Evolutionary conservation across 257 asterid species (phyloP).

Genomic region (Solanum sejunctum): DNA sequence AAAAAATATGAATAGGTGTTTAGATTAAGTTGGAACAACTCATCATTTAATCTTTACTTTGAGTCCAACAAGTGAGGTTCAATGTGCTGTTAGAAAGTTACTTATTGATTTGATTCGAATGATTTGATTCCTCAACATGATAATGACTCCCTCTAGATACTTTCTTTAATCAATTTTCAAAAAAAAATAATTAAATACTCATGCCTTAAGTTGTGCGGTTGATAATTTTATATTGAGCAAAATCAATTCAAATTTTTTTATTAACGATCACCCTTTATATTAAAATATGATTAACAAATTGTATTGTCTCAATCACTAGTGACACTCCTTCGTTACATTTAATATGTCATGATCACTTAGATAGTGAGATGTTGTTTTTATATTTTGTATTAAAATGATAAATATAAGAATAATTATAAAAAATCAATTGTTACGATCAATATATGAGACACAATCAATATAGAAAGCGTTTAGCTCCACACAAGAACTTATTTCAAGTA

Average conservation of each 20-base stretch:
- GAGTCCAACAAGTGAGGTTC: neutral
- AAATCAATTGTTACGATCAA: neutral
- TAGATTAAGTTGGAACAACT: slow-evolving; percentile 5
- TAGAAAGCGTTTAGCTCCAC: neutral
- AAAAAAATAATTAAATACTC: neutral
- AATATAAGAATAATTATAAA: neutral
- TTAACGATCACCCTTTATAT: neutral
- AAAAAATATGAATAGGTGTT: neutral
- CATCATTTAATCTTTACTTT: slow-evolving; percentile 5
- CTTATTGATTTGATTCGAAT: neutral
- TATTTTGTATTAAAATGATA: neutral
- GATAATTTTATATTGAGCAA: neutral
- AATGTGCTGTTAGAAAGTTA: neutral
- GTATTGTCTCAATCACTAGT: neutral
- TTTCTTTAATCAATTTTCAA: neutral
- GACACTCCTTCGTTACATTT: neutral
- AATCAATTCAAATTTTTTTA: neutral
- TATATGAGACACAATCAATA: neutral
- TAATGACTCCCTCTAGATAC: neutral
- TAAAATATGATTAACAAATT: neutral
- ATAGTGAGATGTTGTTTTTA: neutral
- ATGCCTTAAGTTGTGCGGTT: neutral
- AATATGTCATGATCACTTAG: neutral
- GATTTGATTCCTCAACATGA: neutral
- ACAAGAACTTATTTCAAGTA: neutral